A percentile compares a stretch with the other conserved stretches of the same genome.
phyloP scores from a whole-genome alignment of 2,329 filamentous ascomycete species.

The Colletotrichum camelliae region DNA sequence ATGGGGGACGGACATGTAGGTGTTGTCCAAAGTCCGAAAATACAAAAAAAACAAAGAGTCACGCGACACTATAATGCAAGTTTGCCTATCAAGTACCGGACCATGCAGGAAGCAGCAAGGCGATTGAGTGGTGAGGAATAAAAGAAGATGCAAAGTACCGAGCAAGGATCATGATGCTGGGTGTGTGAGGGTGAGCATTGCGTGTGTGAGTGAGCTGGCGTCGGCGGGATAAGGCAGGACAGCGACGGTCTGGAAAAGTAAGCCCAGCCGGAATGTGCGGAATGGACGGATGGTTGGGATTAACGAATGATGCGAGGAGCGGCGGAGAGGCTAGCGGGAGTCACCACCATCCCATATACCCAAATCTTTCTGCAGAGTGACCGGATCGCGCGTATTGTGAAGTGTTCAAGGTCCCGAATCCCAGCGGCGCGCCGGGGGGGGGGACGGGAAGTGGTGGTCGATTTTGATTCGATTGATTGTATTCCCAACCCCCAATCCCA shows the following conservation, averaged over 20 bases:
- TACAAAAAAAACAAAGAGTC: background rate
- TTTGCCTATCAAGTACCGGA: background rate
- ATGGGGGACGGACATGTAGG: background rate
- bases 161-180: background rate
- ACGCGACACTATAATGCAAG: conserved; percentile 13
- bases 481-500: background rate
- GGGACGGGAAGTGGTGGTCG: background rate
- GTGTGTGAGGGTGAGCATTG: background rate
- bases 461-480: background rate
- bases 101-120: background rate
- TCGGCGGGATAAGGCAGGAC: background rate
- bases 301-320: background rate
- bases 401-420: background rate
- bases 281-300: background rate
- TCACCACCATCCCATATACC: background rate
- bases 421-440: background rate
- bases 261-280: conserved; percentile 17
- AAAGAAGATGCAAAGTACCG: background rate
- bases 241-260: background rate
- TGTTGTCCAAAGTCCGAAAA: conserved; percentile 5
- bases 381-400: background rate
- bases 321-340: background rate
- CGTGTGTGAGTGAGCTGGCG: background rate
- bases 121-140: background rate
- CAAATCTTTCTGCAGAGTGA: background rate